phyloP scores from a whole-genome alignment of 768 basidiomycete species.

The Mycena floridula region DNA sequence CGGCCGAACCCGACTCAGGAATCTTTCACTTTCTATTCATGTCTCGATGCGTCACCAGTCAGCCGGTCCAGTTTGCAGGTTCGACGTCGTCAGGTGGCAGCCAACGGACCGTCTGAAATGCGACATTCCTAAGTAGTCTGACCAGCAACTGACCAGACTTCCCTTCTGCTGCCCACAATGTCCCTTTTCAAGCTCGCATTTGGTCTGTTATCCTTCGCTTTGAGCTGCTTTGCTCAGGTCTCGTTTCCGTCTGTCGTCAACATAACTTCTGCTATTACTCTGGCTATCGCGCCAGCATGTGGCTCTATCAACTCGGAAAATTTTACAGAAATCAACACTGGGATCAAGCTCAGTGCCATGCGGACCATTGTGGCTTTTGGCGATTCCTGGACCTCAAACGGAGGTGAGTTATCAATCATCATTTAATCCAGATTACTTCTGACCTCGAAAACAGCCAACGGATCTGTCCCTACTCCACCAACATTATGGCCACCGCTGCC shows the following conservation, averaged over 20 bases:
- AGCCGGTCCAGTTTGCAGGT: too few relatives aligned
- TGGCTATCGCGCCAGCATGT: conserved; percentile 20
- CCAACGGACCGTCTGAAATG: too few relatives aligned
- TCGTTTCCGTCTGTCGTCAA: conserved; percentile 19
- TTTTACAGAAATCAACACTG: conserved; percentile 22
- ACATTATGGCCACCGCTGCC: conserved; percentile 24
- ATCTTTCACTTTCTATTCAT: too few relatives aligned
- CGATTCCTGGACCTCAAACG: conserved; percentile 26
- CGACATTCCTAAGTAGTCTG: too few relatives aligned
- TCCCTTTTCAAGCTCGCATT: too few relatives aligned
- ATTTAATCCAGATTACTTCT: background rate
- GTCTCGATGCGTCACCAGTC: too few relatives aligned
- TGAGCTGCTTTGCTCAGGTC: background rate
- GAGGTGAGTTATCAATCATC: conserved; percentile 8
- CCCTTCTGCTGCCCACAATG: too few relatives aligned
- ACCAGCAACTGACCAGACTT: too few relatives aligned
- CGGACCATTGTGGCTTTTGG: conserved; percentile 25
- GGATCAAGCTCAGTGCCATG: conserved; percentile 17
- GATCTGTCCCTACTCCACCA: conserved; percentile 24
- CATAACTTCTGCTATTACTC: conserved; percentile 18
- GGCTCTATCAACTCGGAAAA: conserved; percentile 16
- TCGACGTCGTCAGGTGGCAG: too few relatives aligned
- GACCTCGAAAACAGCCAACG: conserved; percentile 17
- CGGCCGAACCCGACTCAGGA: too few relatives aligned
- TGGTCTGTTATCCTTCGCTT: background rate